A percentile compares a stretch with the other conserved stretches of the same genome.
Evolutionary conservation across 495 filamentous ascomycete genomes (phyloP).

Genomic region (Penicillium malachiteum): DNA sequence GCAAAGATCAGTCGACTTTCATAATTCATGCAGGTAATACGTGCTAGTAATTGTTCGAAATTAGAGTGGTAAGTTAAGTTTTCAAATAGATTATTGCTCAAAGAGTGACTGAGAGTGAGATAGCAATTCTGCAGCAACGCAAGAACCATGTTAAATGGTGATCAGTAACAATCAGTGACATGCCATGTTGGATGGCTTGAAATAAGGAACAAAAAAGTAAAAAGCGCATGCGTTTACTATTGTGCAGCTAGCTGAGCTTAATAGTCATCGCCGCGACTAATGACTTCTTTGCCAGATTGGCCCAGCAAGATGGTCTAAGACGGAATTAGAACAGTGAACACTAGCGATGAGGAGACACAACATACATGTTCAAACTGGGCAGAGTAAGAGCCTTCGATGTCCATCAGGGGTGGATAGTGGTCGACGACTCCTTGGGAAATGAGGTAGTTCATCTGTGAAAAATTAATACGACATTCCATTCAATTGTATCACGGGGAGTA

Average conservation of each 20-base stretch:
- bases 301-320: constrained; percentile 8
- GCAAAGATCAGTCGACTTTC: too few species aligned
- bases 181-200: not conserved
- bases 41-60: too few species aligned
- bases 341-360: not conserved
- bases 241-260: not conserved
- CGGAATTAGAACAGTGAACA: not conserved
- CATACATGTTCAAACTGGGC: constrained; percentile 64
- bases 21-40: too few species aligned
- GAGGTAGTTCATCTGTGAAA: constrained; percentile 49
- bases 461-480: constrained; percentile 1
- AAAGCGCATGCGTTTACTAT: not conserved
- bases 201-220: not conserved
- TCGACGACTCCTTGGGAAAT: constrained; percentile 55
- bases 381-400: constrained; percentile 55
- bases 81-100: not conserved
- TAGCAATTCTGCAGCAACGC: not conserved
- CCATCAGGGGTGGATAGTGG: constrained; percentile 51
- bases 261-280: constrained; percentile 11
- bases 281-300: constrained; percentile 5
- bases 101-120: not conserved
- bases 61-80: too few species aligned
- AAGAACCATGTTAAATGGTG: not conserved
- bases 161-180: not conserved
- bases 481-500: not conserved